Percentiles rank a stretch among this genome's conserved stretches.
phyloP scores from a whole-genome alignment of 495 filamentous ascomycete species.

The Pyrenopolyporus hunteri region DNA sequence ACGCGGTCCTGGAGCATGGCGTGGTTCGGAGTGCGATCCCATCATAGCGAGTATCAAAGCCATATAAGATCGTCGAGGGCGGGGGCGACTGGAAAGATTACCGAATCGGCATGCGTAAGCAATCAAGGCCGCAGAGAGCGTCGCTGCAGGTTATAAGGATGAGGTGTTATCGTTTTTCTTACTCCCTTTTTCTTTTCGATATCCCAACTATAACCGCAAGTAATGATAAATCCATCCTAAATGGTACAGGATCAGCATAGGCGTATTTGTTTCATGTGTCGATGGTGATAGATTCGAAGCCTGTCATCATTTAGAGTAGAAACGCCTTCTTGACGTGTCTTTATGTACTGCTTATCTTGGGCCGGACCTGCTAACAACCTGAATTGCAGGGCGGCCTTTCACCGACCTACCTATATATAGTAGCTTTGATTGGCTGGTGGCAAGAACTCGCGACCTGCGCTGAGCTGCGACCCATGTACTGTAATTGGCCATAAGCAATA shows the following conservation, averaged over 20 bases:
- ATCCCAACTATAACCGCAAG: conserved; percentile 1
- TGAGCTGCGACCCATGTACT: neutral
- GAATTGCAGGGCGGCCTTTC: too few species aligned
- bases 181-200: conserved; percentile 4
- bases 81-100: conserved; percentile 10
- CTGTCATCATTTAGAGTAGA: too few species aligned
- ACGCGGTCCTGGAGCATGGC: conserved; percentile 13
- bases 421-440: neutral
- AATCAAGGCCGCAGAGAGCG: conserved; percentile 8
- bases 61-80: conserved; percentile 1
- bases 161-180: conserved; percentile 27
- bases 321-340: too few species aligned
- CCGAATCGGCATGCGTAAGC: conserved; percentile 20
- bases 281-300: too few species aligned
- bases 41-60: conserved; percentile 2
- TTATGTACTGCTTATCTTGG: too few species aligned
- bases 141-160: neutral
- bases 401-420: too few species aligned
- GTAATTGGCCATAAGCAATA: conserved; percentile 1
- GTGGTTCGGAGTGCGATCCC: neutral
- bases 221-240: neutral
- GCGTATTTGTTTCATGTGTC: too few species aligned
- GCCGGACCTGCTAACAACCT: too few species aligned
- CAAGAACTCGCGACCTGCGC: neutral
- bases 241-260: too few species aligned